Evolutionary conservation across 1,284 basidiomycete genomes (phyloP), one percentile per base, ranked within the genome.

Genomic region (Rhizoctonia solani): DNA sequence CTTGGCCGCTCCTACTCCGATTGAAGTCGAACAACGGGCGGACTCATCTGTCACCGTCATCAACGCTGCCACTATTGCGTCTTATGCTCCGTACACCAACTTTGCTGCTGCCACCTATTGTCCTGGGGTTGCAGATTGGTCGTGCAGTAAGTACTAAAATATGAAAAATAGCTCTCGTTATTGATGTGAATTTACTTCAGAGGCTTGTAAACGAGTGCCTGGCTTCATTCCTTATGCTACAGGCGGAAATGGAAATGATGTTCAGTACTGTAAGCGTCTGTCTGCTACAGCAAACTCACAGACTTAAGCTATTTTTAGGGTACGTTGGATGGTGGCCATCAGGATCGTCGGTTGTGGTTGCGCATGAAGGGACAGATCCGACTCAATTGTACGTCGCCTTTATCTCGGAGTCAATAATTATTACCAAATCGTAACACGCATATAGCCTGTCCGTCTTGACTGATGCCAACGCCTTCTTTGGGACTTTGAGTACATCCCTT

Each of bases 81-180:
- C 78, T 1, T 87, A 81, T 76, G 81, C 75, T 50, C 81, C 84
- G 0, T 88, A 81, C 74, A 81, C 83, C 0, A 78, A 76, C 72
- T 87, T 82, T 72, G 85, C 86, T 1, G 80, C 80, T 55, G 78
- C 85, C 1, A 83, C 80, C 1, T 85, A 85, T 73, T 89, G 87
- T 70, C 5, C 73, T 2, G 75, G 84, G 0, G 71, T 77, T 0
- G 69, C 80, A 23, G 74, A 77, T 8, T 89, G 87, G 87, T 75
- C 74, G 42, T 88, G 87, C 74, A 87, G 88, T 63, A 41, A 73
- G 72, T 84, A n/a, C n/a, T n/a, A n/a, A n/a, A n/a, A n/a, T 85
- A 69, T 23, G 79, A 37, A 27, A 46, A 3, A 50, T 9, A 32
- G 23, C 30, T 19, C 6, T n/a, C 3, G 34, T 6, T 3, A 27